Percentiles rank a stretch among this genome's conserved stretches.
phyloP scores from a whole-genome alignment of 306 rosid genomes.

The Trifolium repens region DNA sequence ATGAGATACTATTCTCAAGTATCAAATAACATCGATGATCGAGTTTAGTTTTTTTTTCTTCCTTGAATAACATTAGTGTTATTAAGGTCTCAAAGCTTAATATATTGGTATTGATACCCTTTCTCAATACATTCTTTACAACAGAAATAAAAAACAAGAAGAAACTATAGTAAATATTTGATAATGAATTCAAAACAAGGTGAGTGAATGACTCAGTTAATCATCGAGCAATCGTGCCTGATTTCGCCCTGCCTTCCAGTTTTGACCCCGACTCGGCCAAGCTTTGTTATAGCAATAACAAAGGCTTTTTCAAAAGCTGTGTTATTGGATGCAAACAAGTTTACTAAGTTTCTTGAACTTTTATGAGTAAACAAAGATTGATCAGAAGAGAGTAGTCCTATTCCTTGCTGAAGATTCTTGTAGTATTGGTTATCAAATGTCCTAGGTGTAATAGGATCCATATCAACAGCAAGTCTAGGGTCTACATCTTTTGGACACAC shows the following conservation, averaged over 20 bases:
- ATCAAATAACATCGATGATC: conserved; percentile 44
- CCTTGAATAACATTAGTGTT: conserved; percentile 24
- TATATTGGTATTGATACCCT: conserved; percentile 27
- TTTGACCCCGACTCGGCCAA: conserved; percentile 71
- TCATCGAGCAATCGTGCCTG: conserved; percentile 56
- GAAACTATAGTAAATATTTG: background rate
- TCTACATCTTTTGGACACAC: conserved; percentile 67
- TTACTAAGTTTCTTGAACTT: conserved; percentile 63
- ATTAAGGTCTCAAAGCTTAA: conserved; percentile 9
- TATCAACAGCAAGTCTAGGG: conserved; percentile 55
- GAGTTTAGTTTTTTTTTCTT: conserved; percentile 18
- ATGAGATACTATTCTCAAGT: conserved; percentile 37
- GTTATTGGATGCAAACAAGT: conserved; percentile 67
- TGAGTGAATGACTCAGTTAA: conserved; percentile 48
- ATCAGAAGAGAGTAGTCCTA: conserved; percentile 80
- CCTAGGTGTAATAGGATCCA: conserved; percentile 69
- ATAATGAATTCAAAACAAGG: background rate
- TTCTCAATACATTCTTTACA: conserved; percentile 4
- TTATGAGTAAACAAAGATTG: conserved; percentile 63
- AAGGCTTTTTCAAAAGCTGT: conserved; percentile 67
- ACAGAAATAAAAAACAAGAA: background rate
- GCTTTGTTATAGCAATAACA: conserved; percentile 72
- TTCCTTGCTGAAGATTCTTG: conserved; percentile 84
- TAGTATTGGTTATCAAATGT: conserved; percentile 71
- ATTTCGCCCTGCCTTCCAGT: conserved; percentile 67